Evolutionary conservation across 768 basidiomycete species (phyloP).

Genomic region (Leccinellum rugosiceps): DNA sequence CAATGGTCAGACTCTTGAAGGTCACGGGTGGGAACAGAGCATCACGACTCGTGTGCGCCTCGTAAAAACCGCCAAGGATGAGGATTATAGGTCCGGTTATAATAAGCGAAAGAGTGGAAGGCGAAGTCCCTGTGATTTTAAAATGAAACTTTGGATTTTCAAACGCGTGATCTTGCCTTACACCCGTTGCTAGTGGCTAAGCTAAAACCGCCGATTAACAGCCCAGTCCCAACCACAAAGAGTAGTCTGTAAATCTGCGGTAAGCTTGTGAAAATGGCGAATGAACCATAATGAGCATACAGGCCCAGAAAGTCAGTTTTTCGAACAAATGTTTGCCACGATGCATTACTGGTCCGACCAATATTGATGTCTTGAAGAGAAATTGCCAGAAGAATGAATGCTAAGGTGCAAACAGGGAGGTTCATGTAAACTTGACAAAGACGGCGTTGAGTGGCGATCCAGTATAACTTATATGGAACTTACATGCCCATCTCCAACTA

Average conservation of each 20-base stretch:
- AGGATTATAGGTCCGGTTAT: conserved; percentile 53
- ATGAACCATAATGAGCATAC: conserved; percentile 43
- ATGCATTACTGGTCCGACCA: conserved; percentile 42
- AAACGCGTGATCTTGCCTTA: conserved; percentile 36
- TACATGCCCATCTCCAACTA: conserved; percentile 86
- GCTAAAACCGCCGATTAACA: conserved; percentile 77
- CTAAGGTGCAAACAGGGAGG: conserved; percentile 66
- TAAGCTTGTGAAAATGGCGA: conserved; percentile 16
- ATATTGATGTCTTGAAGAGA: conserved; percentile 61
- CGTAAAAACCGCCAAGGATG: conserved; percentile 61
- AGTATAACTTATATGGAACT: conserved; percentile 31
- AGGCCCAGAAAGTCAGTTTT: conserved; percentile 78
- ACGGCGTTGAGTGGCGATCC: conserved; percentile 16
- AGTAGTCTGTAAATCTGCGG: conserved; percentile 46
- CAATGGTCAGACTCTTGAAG: conserved; percentile 57
- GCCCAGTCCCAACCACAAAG: conserved; percentile 73
- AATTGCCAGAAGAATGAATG: conserved; percentile 51
- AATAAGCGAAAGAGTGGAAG: conserved; percentile 60
- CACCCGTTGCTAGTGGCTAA: conserved; percentile 68
- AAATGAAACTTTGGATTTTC: conserved; percentile 11
- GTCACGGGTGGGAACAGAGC: conserved; percentile 66
- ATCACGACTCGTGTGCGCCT: conserved; percentile 62
- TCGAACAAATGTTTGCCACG: conserved; percentile 51
- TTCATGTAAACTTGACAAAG: conserved; percentile 69
- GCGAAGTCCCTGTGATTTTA: conserved; percentile 52